Evolutionary conservation across 352 stramenopile genomes (phyloP).

Genomic region (Pythium apleroticum): DNA sequence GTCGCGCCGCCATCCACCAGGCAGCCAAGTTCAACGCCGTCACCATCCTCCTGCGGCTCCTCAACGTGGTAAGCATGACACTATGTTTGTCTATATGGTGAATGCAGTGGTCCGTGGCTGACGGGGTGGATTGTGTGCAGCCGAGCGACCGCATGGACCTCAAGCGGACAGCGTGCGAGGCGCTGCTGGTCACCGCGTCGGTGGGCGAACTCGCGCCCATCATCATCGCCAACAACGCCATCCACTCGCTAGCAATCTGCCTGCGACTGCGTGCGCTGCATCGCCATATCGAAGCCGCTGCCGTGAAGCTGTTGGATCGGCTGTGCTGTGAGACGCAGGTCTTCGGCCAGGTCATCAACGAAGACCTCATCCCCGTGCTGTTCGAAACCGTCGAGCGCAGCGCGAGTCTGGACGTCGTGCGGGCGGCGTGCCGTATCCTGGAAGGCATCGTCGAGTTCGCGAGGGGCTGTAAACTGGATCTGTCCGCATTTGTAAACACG

Average conservation of each 20-base stretch:
- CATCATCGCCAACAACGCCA: constrained; percentile 43
- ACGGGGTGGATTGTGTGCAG: constrained; percentile 6
- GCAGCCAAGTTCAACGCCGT: constrained; percentile 37
- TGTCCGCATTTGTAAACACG: constrained; percentile 45
- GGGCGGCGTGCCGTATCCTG: constrained; percentile 59
- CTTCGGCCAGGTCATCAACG: constrained; percentile 57
- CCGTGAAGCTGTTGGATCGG: constrained; percentile 37
- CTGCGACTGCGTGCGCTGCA: constrained; percentile 25
- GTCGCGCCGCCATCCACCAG: constrained; percentile 29
- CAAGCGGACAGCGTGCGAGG: constrained; percentile 43
- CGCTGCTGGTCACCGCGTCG: constrained; percentile 39
- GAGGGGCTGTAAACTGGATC: constrained; percentile 48
- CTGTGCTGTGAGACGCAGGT: constrained; percentile 41
- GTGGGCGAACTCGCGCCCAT: constrained; percentile 38
- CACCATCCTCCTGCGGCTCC: constrained; percentile 32
- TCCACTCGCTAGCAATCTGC: constrained; percentile 39
- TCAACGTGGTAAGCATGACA: constrained; percentile 28
- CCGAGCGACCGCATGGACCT: constrained; percentile 32
- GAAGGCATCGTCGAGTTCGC: constrained; percentile 70
- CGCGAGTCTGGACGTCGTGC: constrained; percentile 45
- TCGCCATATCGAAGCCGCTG: constrained; percentile 35
- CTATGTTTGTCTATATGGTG: background rate
- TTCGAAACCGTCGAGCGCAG: constrained; percentile 64
- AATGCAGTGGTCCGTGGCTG: background rate
- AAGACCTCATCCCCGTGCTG: constrained; percentile 46